Percentiles rank a stretch among this genome's conserved stretches.
Conservation (phyloP, 2,329 filamentous ascomycete genomes). For the Epichloe sylvatica region DNA sequence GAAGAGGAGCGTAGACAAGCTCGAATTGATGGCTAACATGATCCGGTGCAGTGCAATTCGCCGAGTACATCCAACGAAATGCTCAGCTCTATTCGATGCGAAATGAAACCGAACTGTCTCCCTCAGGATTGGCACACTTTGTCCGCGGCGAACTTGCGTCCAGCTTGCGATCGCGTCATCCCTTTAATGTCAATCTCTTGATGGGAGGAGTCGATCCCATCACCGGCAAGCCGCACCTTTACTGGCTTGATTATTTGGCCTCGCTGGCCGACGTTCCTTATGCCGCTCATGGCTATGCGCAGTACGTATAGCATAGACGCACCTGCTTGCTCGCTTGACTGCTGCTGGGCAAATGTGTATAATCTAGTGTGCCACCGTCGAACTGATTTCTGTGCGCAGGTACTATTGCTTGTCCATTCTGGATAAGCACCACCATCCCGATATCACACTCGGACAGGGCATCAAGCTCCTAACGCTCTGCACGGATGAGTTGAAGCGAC, state of each 20-base stretch:
- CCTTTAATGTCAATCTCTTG: conserved; percentile 93
- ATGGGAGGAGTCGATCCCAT: conserved; percentile 89
- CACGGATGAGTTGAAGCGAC: conserved; percentile 90
- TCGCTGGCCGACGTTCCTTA: conserved; percentile 80
- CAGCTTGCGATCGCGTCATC: conserved; percentile 79
- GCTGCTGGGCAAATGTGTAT: background rate
- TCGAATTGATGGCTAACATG: conserved; percentile 11
- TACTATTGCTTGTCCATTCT: conserved; percentile 98
- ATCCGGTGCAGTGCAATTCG: conserved; percentile 70
- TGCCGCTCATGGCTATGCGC: conserved; percentile 93
- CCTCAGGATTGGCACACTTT: conserved; percentile 79
- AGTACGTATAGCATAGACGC: conserved; percentile 41
- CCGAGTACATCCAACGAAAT: conserved; percentile 98
- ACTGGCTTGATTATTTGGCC: conserved; percentile 96
- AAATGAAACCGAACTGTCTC: conserved; percentile 83
- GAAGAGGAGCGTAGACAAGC: too few relatives aligned
- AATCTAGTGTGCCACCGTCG: background rate
- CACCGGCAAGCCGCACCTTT: conserved; percentile 77
- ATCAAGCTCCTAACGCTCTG: conserved; percentile 90
- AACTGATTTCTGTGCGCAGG: conserved; percentile 26
- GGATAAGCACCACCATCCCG: conserved; percentile 95
- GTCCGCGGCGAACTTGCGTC: conserved; percentile 86
- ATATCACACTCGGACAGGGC: conserved; percentile 78
- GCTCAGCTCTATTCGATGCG: conserved; percentile 97
- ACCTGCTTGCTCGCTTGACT: background rate